Percentiles rank a stretch among this genome's conserved stretches.
Conservation (phyloP, 495 filamentous ascomycete genomes). For the Mytilinidion resinicola region DNA sequence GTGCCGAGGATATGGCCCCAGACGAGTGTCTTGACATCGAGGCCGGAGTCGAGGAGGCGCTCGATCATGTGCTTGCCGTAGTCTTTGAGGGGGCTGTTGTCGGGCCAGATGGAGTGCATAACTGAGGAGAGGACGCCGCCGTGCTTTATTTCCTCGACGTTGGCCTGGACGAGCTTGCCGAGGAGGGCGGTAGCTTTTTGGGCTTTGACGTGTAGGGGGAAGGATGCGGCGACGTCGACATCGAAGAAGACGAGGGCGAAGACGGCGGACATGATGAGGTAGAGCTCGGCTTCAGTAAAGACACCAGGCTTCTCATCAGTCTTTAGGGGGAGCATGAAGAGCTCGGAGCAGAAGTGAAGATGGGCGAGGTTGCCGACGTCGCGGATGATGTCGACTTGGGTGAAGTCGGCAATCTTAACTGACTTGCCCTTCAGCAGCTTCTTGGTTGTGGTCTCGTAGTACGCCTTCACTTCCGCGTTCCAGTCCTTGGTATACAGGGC, state of each 20-base stretch:
- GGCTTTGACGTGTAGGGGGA: slow-evolving; percentile 52
- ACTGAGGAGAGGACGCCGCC: slow-evolving; percentile 22
- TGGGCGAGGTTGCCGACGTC: slow-evolving; percentile 58
- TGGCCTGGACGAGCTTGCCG: slow-evolving; percentile 30
- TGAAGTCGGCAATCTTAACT: slow-evolving; percentile 46
- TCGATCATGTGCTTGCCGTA: slow-evolving; percentile 37
- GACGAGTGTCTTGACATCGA: slow-evolving; percentile 28
- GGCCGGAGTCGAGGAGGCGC: slow-evolving; percentile 24
- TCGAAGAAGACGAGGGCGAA: slow-evolving; percentile 62
- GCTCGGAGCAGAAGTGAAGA: slow-evolving; percentile 52
- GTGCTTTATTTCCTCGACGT: slow-evolving; percentile 25
- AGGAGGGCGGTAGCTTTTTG: slow-evolving; percentile 31
- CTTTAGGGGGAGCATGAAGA: slow-evolving; percentile 60
- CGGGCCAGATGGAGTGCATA: slow-evolving; percentile 27
- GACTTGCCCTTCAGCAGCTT: slow-evolving; percentile 46
- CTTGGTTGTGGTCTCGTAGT: slow-evolving; percentile 49
- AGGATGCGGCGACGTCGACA: slow-evolving; percentile 57
- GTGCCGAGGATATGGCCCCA: slow-evolving; percentile 40
- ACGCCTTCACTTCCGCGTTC: slow-evolving; percentile 45
- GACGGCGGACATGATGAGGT: slow-evolving; percentile 52
- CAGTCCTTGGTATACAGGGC: slow-evolving; percentile 48
- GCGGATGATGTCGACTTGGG: slow-evolving; percentile 58
- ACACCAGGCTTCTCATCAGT: slow-evolving; percentile 55
- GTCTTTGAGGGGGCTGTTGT: slow-evolving; percentile 22
- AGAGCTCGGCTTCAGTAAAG: slow-evolving; percentile 54